Evolutionary conservation across 2,329 filamentous ascomycete genomes (phyloP), one percentile per base, ranked within the genome.

Genomic region (Emmonsiellopsis sp.): DNA sequence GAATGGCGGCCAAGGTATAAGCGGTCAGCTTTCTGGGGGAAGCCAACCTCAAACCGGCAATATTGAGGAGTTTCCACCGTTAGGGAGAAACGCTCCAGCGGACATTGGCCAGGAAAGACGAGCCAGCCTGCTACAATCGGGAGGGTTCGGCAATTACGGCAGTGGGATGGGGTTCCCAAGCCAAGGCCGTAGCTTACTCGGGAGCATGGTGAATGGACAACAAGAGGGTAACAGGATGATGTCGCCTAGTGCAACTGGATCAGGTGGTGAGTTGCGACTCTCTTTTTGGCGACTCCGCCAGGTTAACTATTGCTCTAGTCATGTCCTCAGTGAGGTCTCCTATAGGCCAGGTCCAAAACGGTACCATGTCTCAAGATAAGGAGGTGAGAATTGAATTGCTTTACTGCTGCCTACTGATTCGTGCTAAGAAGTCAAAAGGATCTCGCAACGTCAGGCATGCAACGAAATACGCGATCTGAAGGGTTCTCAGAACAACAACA

Each of bases 31-130:
- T 49, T 72, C 74, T 50, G 71, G 71, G 21, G 69, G 71, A 42
- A 68, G 67, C 40, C 78, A 81, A 56, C 77, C 77, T 42, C 77
- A 79, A 58, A 74, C 78, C 31, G 75, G 76, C 57, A 80, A 76
- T 59, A 79, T 80, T 47, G 79, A 83, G 13, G 80, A 83, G 52
- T 83, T 83, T 55, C 79, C 80, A 55, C 79, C 81, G n/a, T 66
- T 83, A 48, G 76, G 78, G 51, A 75, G 78, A 47, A 76, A 76
- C 52, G 43, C 50, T 10, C 52, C 36, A 39, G 37, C 48, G 14
- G 58, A 56, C 21, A 43, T 55, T 42, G 54, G 47, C n/a, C 54
- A 55, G 44, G 55, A 56, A 42, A 53, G 55, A 48, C 49, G 53
- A 48, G 56, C 54, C 21, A 51, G 49, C 48, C 21, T 58, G 4